phyloP scores from a whole-genome alignment of 176 grass and related monocot genomes.

The Bothriochloa decipiens region DNA sequence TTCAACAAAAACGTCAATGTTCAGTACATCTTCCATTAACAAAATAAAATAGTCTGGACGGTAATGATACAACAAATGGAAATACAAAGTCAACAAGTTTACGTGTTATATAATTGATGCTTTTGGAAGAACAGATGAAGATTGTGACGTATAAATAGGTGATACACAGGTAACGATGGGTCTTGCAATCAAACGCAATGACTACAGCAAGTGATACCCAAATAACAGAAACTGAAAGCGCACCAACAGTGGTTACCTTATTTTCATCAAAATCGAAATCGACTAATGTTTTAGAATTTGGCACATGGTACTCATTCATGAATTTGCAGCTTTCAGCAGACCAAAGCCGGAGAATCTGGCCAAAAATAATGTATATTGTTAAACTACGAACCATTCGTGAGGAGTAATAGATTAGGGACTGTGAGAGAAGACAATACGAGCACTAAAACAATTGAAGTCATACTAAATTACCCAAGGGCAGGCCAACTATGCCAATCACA shows the following conservation, averaged over 20 bases:
- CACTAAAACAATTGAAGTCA: neutral
- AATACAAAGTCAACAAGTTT: neutral
- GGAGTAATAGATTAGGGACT: neutral
- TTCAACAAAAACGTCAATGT: constrained; percentile 11
- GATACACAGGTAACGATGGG: neutral
- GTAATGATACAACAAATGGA: constrained; percentile 20
- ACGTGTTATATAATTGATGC: neutral
- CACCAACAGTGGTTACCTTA: constrained; percentile 59
- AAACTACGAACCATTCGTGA: neutral
- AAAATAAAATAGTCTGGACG: constrained; percentile 26
- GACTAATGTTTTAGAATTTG: constrained; percentile 56
- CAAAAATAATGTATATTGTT: constrained; percentile 25
- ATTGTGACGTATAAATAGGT: constrained; percentile 5
- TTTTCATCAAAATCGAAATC: constrained; percentile 98
- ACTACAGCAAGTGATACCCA: constrained; percentile 9
- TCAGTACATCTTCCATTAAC: constrained; percentile 3
- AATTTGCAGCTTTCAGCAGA: constrained; percentile 85
- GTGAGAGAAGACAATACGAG: neutral
- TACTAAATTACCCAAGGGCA: neutral
- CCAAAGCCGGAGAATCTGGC: constrained; percentile 76
- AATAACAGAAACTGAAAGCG: neutral
- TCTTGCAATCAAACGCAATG: neutral
- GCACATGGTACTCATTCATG: constrained; percentile 76
- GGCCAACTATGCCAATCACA: no score
- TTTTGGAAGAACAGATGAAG: neutral